Evolutionary conservation across 2,329 filamentous ascomycete species (phyloP), one percentile per base, ranked within the genome.

Genomic region (Cadophora sp.): DNA sequence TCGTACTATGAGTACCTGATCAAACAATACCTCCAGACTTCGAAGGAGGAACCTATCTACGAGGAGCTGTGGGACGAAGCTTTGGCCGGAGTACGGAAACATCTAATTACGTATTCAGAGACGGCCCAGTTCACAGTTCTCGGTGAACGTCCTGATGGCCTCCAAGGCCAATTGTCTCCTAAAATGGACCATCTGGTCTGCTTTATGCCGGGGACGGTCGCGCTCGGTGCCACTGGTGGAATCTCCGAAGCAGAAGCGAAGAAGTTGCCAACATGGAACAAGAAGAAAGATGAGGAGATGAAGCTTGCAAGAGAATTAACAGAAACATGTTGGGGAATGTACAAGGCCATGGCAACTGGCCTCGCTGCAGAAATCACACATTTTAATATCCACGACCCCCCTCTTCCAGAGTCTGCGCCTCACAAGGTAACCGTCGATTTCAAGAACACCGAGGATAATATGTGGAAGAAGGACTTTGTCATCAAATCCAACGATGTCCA

Each of bases 131-230:
- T 97, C 72, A 97, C 95, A n/a, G 89, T 98, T 63, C 87, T 99
- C 19, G 96, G 90, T 43, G 96, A 99, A 81, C 88, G 93, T 11
- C 94, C 92, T 0, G 83, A 84, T 59, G 96, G 96, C 3, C 81
- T 99, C 9, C 77, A 85, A 29, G 84, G 84, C 5, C 75, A 82
- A 0, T 79, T 98, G 26, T 89, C 87, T 16, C 91, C 94, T 27
- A 99, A 99, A 81, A 98, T 99, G 94, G 96, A 99, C 77, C 96
- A 99, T 77, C 85, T 98, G 5, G 95, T 97, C 46, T 99, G 96
- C 81, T 99, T 99, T 84, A 91, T 97, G 87, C 94, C 95, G 0
- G 96, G 96, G 9, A 97, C 95, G 3, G 97, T 99, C 75, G 95
- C 95, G 0, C 86, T 99, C 1, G 94, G 88, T 0, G 93, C 89